These are phyloP conservation scores for Phytophthora hybrid DNA, from an alignment of 352 stramenopile genomes.

Conservation along the genomic window DNA sequence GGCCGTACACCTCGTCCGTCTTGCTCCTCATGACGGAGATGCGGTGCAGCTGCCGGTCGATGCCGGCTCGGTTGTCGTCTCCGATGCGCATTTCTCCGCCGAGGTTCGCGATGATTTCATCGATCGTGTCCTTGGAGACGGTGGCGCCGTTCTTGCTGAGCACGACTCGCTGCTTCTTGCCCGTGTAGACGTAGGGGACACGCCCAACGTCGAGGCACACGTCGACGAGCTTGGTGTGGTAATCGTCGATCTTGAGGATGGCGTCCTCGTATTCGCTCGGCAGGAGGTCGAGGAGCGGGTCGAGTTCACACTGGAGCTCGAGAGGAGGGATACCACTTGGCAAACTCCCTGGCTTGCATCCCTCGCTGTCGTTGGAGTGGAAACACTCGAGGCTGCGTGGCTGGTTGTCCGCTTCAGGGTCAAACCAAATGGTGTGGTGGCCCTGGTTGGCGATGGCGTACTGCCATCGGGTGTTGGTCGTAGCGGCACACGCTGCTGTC, in stretches of 20 bases:
- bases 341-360: too few relatives aligned
- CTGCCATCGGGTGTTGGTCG: conserved; percentile 18
- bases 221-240: conserved; percentile 41
- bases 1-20: conserved; percentile 58
- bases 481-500: background rate
- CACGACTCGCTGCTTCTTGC: conserved; percentile 35
- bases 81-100: conserved; percentile 64
- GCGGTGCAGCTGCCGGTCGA: conserved; percentile 81
- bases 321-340: background rate
- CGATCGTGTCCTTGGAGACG: conserved; percentile 57
- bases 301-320: conserved; percentile 35
- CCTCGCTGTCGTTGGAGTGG: background rate
- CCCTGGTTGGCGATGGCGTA: conserved; percentile 15
- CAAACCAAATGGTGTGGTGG: conserved; percentile 28
- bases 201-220: conserved; percentile 51
- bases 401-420: conserved; percentile 19
- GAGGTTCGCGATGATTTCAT: conserved; percentile 55
- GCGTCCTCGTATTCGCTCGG: conserved; percentile 33
- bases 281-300: conserved; percentile 45
- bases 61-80: conserved; percentile 77
- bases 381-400: conserved; percentile 35
- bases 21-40: conserved; percentile 80
- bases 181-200: conserved; percentile 42
- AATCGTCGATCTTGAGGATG: conserved; percentile 33
- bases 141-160: conserved; percentile 33